These are phyloP conservation scores for Apostasia ramifera DNA, from an alignment of 106 monocot genomes.

Conservation along the genomic window DNA sequence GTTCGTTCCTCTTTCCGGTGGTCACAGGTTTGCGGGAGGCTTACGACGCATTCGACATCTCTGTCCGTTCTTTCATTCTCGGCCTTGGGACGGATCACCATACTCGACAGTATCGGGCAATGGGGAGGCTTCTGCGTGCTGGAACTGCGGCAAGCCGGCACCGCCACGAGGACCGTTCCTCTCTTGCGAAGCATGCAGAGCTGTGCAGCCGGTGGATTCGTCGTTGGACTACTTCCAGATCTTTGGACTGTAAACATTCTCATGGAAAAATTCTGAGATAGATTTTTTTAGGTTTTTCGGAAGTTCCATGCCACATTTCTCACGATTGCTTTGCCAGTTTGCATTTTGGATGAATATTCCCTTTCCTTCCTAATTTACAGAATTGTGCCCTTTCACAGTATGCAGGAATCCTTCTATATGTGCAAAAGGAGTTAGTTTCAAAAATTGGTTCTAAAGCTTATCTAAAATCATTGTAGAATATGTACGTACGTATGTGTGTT, in stretches of 20 bases:
- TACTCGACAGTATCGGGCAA: constrained; percentile 9
- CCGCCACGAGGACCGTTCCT: constrained; percentile 37
- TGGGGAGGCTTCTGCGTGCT: constrained; percentile 26
- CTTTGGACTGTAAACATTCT: constrained; percentile 76
- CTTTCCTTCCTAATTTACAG: no score
- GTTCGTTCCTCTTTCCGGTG: background rate
- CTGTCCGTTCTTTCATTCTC: background rate
- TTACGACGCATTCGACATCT: background rate
- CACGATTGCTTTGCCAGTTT: background rate
- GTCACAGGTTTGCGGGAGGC: background rate
- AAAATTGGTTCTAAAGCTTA: no score
- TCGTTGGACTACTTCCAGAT: constrained; percentile 76
- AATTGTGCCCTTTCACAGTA: no score
- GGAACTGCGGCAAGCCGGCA: constrained; percentile 54
- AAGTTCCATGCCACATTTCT: background rate
- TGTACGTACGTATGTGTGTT: no score
- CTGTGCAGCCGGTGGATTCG: constrained; percentile 62
- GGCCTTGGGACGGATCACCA: background rate
- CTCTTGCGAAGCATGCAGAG: constrained; percentile 41
- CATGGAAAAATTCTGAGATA: background rate
- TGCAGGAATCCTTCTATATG: no score
- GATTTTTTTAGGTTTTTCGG: background rate
- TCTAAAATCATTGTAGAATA: no score
- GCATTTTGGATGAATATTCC: background rate
- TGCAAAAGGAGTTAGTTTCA: no score